These are phyloP conservation scores for Tetrahymena thermophila DNA, from an alignment of 73 alveolate species.

Conservation along the genomic window DNA sequence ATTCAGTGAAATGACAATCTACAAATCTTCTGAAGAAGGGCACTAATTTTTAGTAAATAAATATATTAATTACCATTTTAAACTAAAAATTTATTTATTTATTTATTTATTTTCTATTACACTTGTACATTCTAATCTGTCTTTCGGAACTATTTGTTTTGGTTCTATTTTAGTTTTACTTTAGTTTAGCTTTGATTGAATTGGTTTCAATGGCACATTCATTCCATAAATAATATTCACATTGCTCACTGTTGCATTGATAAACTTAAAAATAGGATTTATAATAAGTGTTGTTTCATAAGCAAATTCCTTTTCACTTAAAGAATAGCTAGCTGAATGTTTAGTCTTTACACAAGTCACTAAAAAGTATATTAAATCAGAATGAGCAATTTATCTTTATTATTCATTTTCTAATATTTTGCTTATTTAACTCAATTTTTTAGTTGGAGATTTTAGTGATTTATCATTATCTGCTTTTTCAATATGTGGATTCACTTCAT, in stretches of 20 bases:
- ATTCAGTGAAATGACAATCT: background rate
- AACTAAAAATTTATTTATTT: no score
- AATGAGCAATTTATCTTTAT: background rate
- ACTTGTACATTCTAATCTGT: background rate
- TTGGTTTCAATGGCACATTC: background rate
- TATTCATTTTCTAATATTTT: background rate
- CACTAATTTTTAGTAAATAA: background rate
- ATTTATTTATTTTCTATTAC: background rate
- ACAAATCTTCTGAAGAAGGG: background rate
- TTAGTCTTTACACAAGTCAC: constrained; percentile 4
- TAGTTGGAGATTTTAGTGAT: background rate
- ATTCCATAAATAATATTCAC: constrained; percentile 19
- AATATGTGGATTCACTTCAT: background rate
- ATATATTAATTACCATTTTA: no score
- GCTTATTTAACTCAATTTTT: background rate
- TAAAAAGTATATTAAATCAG: background rate
- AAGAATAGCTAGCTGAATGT: background rate
- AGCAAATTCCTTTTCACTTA: constrained; percentile 9
- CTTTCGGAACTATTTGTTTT: background rate
- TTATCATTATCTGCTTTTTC: background rate
- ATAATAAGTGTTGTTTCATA: constrained; percentile 29
- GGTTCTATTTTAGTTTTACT: background rate
- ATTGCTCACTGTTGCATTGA: constrained; percentile 28
- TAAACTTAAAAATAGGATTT: constrained; percentile 36
- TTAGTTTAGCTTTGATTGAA: background rate